Percentiles rank a stretch among this genome's conserved stretches.
These are phyloP conservation scores for Tulasnella sp. DNA, from an alignment of 768 basidiomycete genomes.

Conservation along the genomic window DNA sequence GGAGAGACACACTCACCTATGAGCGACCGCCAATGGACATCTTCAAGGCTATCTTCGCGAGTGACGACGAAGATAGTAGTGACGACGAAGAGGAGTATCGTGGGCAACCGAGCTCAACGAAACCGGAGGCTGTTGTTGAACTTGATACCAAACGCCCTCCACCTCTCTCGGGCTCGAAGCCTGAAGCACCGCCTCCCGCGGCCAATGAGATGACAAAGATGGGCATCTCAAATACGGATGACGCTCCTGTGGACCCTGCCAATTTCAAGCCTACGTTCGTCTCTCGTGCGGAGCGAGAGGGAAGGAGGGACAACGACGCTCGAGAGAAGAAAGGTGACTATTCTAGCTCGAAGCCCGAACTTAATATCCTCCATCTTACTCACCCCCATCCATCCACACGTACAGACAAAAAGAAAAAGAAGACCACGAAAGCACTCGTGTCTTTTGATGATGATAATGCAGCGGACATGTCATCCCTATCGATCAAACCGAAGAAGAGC, in stretches of 20 bases:
- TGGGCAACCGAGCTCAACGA: neutral
- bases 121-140: constrained; percentile 7
- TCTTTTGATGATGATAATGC: constrained; percentile 27
- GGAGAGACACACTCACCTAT: constrained; percentile 78
- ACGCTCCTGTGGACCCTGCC: constrained; percentile 40
- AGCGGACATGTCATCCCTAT: constrained; percentile 49
- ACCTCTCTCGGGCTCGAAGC: constrained; percentile 8
- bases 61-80: constrained; percentile 80
- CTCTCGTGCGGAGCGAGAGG: constrained; percentile 35
- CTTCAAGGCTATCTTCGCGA: constrained; percentile 97
- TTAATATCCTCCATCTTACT: no score
- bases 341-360: no score
- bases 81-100: constrained; percentile 41
- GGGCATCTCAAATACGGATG: constrained; percentile 22
- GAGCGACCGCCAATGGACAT: constrained; percentile 81
- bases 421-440: constrained; percentile 32
- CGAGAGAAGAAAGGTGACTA: constrained; percentile 36
- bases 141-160: neutral
- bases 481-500: constrained; percentile 34
- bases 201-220: constrained; percentile 15
- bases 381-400: constrained; percentile 25
- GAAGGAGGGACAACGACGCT: constrained; percentile 34
- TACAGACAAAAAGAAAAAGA: constrained; percentile 34
- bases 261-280: constrained; percentile 87
- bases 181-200: constrained; percentile 15